These are phyloP conservation scores for Eucalyptus lansdowneana DNA, from an alignment of 345 rosid genomes.

Conservation along the genomic window DNA sequence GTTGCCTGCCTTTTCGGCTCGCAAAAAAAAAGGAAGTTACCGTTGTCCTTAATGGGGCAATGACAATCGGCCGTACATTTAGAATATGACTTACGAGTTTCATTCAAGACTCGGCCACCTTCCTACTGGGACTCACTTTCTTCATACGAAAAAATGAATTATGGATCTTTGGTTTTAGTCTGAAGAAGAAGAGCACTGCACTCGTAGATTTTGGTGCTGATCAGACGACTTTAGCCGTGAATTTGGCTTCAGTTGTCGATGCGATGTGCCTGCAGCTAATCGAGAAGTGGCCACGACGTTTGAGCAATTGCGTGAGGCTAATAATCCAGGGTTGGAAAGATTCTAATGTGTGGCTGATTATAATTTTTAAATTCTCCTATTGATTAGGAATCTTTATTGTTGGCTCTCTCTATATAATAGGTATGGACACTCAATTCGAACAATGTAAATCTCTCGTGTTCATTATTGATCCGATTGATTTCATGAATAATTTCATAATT, in stretches of 20 bases:
- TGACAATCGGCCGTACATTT: background rate
- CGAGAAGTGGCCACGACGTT: too few relatives aligned
- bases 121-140: background rate
- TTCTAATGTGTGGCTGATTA: too few relatives aligned
- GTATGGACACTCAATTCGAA: background rate
- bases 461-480: background rate
- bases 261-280: too few relatives aligned
- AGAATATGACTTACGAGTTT: background rate
- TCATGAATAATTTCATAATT: background rate
- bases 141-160: too few relatives aligned
- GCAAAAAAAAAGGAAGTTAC: background rate
- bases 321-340: too few relatives aligned
- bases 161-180: too few relatives aligned
- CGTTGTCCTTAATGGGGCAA: background rate
- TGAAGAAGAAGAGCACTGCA: background rate
- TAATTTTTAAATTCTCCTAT: background rate
- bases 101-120: background rate
- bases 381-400: background rate
- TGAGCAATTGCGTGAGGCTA: too few relatives aligned
- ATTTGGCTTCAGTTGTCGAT: too few relatives aligned
- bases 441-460: too few relatives aligned
- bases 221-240: background rate
- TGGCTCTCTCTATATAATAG: too few relatives aligned
- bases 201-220: background rate
- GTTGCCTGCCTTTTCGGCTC: background rate